Evolutionary conservation across 192 early-diverging fungal genomes (phyloP), one percentile per base, ranked within the genome.

Genomic region (Gamsiella multidivaricata): DNA sequence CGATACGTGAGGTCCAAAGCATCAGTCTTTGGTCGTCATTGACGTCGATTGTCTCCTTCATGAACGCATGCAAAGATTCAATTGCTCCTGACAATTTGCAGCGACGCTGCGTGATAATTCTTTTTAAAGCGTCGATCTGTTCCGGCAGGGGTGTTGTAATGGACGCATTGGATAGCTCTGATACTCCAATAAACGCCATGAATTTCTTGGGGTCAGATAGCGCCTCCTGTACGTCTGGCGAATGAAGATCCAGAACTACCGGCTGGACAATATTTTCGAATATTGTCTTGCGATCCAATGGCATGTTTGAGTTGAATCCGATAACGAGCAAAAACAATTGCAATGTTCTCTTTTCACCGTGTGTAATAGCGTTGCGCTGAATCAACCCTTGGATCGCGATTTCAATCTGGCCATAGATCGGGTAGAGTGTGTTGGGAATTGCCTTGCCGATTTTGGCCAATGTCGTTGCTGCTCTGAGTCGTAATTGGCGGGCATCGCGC

Each of bases 391-490:
- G 74, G 4, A 63, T 49, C 0, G 65, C 74, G 1, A 42, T 20
- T 12, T 78, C 74, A 25, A 78, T 63, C 25, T 78, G 45, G 17
- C 54, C 54, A 36, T 69, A 78, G 49, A 78, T 78, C 0, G 65
- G 65, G 17, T 43, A 78, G 18, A 78, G 65, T 18, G 66, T 78
- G 51, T 78, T 34, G 12, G 74, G 74, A 43, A 78, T 78, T 4
- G 74, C 59, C 37, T 61, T 61, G 7, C 65, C 74, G 14, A 78
- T 58, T 41, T 78, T 78, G 29, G 69, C 74, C 1, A 78, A 23
- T 6, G 74, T 78, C 9, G 39, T 69, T 3, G 65, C 74, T 17
- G 74, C 56, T 34, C 60, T 50, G 5, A 33, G 20, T 11, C 74
- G 53, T n/a, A 78, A 20, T 32, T 67, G 56, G 3, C 58, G 41